phyloP scores from a whole-genome alignment of 2,329 filamentous ascomycete genomes.

The Seiridium unicorne region DNA sequence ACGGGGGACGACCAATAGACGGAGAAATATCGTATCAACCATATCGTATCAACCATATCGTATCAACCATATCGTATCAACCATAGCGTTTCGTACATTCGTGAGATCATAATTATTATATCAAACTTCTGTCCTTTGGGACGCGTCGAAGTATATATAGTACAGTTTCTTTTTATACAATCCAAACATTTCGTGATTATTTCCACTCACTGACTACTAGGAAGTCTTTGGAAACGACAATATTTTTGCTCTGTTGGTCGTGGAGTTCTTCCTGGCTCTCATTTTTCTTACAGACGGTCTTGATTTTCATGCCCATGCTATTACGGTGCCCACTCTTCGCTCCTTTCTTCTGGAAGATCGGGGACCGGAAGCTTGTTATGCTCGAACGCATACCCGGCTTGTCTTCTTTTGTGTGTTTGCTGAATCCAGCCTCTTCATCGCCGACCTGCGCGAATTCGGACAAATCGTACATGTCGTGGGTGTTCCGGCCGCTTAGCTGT shows the following conservation, averaged over 20 bases:
- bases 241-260: neutral
- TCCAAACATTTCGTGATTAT: too few species aligned
- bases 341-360: neutral
- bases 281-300: constrained; percentile 6
- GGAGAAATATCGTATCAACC: too few species aligned
- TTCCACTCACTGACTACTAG: neutral
- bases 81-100: too few species aligned
- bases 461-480: constrained; percentile 3
- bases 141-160: too few species aligned
- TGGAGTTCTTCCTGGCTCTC: constrained; percentile 9
- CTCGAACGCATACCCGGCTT: neutral
- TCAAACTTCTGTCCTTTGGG: too few species aligned
- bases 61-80: too few species aligned
- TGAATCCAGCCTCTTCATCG: neutral
- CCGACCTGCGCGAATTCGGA: constrained; percentile 3
- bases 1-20: too few species aligned
- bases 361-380: neutral
- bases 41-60: too few species aligned
- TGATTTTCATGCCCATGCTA: neutral
- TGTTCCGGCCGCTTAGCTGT: neutral
- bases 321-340: neutral
- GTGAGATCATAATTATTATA: too few species aligned
- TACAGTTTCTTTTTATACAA: too few species aligned
- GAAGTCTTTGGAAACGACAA: neutral
- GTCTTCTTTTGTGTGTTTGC: neutral